Conservation (phyloP, 2,329 filamentous ascomycete genomes). For the Aureobasidium lini region DNA sequence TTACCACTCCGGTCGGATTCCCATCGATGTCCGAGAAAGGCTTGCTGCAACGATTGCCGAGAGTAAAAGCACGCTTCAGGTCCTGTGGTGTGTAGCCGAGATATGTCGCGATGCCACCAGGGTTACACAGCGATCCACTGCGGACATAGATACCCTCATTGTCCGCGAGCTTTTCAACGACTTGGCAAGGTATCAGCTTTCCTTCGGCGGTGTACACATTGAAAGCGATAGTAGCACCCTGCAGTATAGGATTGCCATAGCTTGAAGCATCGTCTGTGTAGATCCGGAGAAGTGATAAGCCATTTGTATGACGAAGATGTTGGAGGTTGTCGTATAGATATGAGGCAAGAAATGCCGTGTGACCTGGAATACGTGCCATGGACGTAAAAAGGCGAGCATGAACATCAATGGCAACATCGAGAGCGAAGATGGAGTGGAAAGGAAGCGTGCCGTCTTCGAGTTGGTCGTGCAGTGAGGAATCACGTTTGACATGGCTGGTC, state of each 20-base stretch:
- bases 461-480: conserved; percentile 48
- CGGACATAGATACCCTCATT: conserved; percentile 51
- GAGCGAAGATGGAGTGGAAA: conserved; percentile 57
- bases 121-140: conserved; percentile 51
- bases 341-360: conserved; percentile 49
- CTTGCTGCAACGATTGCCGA: conserved; percentile 51
- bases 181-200: conserved; percentile 47
- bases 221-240: conserved; percentile 58
- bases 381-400: conserved; percentile 29
- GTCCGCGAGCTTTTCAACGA: conserved; percentile 54
- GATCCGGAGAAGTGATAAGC: conserved; percentile 43
- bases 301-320: conserved; percentile 47
- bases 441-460: conserved; percentile 62
- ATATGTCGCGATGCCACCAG: conserved; percentile 42
- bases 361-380: conserved; percentile 48
- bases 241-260: conserved; percentile 37
- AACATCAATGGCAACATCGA: conserved; percentile 52
- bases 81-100: conserved; percentile 47
- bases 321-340: conserved; percentile 43
- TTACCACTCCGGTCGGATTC: conserved; percentile 52
- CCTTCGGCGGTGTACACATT: conserved; percentile 51
- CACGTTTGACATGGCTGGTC: conserved; percentile 49
- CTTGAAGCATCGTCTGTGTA: conserved; percentile 43
- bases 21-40: conserved; percentile 48
- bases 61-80: conserved; percentile 47